phyloP scores from a whole-genome alignment of 768 basidiomycete genomes.

The Fistulinella prunicolor region DNA sequence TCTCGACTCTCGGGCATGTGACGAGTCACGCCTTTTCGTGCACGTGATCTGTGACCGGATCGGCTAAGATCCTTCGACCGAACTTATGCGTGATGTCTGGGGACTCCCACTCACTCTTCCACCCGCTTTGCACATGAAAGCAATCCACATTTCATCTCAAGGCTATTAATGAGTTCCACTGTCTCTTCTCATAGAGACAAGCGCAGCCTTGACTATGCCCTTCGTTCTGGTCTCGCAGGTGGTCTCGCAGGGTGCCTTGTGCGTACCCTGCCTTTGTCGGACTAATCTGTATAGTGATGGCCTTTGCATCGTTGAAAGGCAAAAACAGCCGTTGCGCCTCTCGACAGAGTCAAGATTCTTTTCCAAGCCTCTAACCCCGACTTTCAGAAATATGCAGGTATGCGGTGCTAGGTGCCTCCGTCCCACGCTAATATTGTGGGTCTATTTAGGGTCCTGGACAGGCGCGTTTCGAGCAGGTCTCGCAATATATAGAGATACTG shows the following conservation, averaged over 20 bases:
- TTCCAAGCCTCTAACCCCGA: slow-evolving; percentile 97
- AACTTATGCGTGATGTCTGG: neutral
- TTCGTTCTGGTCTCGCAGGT: slow-evolving; percentile 87
- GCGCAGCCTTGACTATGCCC: slow-evolving; percentile 54
- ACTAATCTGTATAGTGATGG: slow-evolving; percentile 2
- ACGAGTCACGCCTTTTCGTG: neutral
- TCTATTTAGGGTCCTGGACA: slow-evolving; percentile 69
- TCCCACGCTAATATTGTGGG: slow-evolving; percentile 5
- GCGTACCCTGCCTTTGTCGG: slow-evolving; percentile 33
- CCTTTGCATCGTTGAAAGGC: slow-evolving; percentile 60
- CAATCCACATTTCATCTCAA: neutral
- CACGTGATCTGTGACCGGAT: slow-evolving; percentile 13
- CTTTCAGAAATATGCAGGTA: slow-evolving; percentile 90
- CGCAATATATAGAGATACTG: slow-evolving; percentile 65
- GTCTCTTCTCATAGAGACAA: slow-evolving; percentile 45
- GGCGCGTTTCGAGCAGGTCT: slow-evolving; percentile 77
- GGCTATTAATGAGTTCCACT: slow-evolving; percentile 33
- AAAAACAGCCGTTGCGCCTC: slow-evolving; percentile 91
- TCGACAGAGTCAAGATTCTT: slow-evolving; percentile 97
- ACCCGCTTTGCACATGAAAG: slow-evolving; percentile 9
- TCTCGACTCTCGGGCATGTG: neutral
- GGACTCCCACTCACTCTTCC: neutral
- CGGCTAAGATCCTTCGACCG: slow-evolving; percentile 15
- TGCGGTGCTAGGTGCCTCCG: slow-evolving; percentile 30
- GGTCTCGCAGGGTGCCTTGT: slow-evolving; percentile 94